Conservation (phyloP, 441 rosid species). For the Erysimum cheiri region DNA sequence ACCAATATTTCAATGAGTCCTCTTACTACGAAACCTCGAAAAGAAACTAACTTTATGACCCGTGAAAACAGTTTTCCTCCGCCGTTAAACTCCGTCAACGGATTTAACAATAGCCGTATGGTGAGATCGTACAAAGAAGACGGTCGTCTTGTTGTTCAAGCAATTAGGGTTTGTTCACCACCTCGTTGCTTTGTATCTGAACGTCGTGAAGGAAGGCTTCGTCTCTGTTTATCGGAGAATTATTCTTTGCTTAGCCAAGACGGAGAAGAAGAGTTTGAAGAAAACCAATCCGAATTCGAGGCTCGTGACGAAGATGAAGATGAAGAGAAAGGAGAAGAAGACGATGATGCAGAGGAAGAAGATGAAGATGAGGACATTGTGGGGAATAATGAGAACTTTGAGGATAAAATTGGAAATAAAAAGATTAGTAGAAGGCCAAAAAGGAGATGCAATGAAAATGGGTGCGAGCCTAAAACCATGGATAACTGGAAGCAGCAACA, state of each 20-base stretch:
- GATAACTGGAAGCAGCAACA: constrained; percentile 48
- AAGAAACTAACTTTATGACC: constrained; percentile 27
- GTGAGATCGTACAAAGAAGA: constrained; percentile 56
- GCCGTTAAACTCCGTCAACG: constrained; percentile 52
- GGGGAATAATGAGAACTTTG: constrained; percentile 32
- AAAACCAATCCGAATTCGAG: constrained; percentile 27
- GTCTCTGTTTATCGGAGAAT: constrained; percentile 45
- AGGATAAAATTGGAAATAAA: constrained; percentile 52
- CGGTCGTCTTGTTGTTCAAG: constrained; percentile 65
- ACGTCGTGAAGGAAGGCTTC: constrained; percentile 63
- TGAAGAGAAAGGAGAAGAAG: constrained; percentile 32
- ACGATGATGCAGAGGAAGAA: constrained; percentile 31
- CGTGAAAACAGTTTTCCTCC: constrained; percentile 58
- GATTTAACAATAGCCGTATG: constrained; percentile 40
- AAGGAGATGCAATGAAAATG: constrained; percentile 55
- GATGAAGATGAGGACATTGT: constrained; percentile 42
- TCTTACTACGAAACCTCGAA: constrained; percentile 20
- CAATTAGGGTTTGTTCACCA: constrained; percentile 45
- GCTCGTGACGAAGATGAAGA: constrained; percentile 27
- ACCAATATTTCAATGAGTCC: neutral
- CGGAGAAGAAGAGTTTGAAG: constrained; percentile 32
- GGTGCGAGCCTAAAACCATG: constrained; percentile 45
- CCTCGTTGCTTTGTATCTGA: constrained; percentile 51
- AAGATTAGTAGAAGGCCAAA: constrained; percentile 42
- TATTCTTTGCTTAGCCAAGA: neutral